phyloP scores from a whole-genome alignment of 75 land plant species.

The Selaginella moellendorffii region DNA sequence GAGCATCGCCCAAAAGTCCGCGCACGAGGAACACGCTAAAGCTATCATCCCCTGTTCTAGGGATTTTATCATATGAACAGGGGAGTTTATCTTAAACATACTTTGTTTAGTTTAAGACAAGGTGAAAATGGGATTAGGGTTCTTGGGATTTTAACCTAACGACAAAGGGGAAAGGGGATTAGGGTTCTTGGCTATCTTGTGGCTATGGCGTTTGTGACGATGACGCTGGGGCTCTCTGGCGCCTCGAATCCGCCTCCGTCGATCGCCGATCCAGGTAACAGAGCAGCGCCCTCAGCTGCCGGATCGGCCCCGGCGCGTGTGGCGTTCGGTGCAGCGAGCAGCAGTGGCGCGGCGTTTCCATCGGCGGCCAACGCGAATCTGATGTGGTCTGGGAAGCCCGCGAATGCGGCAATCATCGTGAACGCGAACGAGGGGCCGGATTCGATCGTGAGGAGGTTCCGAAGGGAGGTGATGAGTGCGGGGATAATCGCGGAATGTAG shows the following conservation, averaged over 20 bases:
- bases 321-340: background rate
- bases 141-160: background rate
- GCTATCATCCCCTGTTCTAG: too few species aligned
- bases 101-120: too few species aligned
- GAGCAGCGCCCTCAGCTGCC: background rate
- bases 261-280: background rate
- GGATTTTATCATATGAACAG: too few species aligned
- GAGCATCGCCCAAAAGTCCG: too few species aligned
- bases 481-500: conserved; percentile 6
- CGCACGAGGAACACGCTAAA: too few species aligned
- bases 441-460: conserved; percentile 4
- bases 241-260: background rate
- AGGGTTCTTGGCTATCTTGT: background rate
- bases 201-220: background rate
- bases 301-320: background rate
- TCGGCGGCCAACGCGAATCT: background rate
- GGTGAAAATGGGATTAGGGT: background rate
- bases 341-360: background rate
- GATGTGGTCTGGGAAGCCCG: background rate
- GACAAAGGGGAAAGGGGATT: background rate
- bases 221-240: background rate
- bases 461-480: conserved; percentile 6
- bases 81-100: too few species aligned
- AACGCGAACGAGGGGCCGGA: background rate
- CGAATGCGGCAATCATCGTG: background rate